Evolutionary conservation across 805 yeast species (phyloP).

Genomic region (Lipomyces orientalis): DNA sequence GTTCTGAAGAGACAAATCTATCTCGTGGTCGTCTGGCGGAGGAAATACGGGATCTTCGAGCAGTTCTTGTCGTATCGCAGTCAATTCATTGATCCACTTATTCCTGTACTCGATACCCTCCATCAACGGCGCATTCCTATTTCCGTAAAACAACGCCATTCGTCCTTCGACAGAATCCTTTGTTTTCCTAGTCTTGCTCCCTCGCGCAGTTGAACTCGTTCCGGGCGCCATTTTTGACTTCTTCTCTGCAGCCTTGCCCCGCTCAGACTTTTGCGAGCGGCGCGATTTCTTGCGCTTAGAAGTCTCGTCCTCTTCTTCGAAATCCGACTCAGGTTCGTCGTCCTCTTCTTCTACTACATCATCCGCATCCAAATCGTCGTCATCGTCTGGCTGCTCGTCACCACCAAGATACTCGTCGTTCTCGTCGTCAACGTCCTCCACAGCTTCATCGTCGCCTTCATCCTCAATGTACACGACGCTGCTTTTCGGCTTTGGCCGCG

Average conservation of each 20-base stretch:
- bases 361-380: slow-evolving; percentile 1
- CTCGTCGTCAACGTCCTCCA: slow-evolving; percentile 7
- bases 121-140: background rate
- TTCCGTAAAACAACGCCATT: slow-evolving; percentile 21
- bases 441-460: slow-evolving; percentile 11
- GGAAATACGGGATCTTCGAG: slow-evolving; percentile 8
- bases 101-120: slow-evolving; percentile 20
- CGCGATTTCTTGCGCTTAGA: background rate
- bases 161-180: slow-evolving; percentile 13
- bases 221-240: background rate
- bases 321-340: slow-evolving; percentile 6
- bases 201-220: background rate
- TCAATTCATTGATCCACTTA: slow-evolving; percentile 30
- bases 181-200: background rate
- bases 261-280: background rate
- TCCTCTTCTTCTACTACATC: slow-evolving; percentile 4
- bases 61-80: background rate
- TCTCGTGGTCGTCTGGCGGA: background rate
- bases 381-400: slow-evolving; percentile 5
- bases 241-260: background rate
- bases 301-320: slow-evolving; percentile 9
- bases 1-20: background rate
- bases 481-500: slow-evolving; percentile 4
- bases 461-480: slow-evolving; percentile 7
- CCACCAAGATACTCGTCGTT: slow-evolving; percentile 10